Evolutionary conservation across 345 rosid genomes (phyloP), one percentile per base, ranked within the genome.

Genomic region (Lenwebbia sp.): DNA sequence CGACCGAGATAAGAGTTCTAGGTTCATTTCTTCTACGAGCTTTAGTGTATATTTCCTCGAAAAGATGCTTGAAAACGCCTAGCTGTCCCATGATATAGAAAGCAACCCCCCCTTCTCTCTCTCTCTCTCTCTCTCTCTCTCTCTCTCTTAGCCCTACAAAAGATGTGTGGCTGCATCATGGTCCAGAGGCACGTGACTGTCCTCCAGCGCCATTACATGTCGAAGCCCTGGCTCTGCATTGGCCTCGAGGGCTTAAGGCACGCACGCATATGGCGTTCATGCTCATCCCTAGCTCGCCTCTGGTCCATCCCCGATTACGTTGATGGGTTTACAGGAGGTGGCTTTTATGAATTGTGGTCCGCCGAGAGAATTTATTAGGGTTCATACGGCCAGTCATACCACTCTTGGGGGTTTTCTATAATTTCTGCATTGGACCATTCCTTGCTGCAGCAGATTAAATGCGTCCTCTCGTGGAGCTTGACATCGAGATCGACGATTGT

Each of bases 341-440:
- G 87, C 86, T 85, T 87, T 91, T 83, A 90, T 84, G 86, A 83
- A 51, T 28, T 49, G 90, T 92, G 94, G 93, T 92, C 93, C 93
- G 49, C 41, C 78, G 14, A 4, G 78, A 8, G 26, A 53, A 86
- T 88, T 88, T 86, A 88, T 37, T 70, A 37, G 78, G 78, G 78
- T 37, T 70, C 14, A 70, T 19, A 33, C 47, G 47, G 78, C 26
- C 40, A 10, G 47, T 70, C 78, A 70, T 70, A 70, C 26, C 47
- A 70, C 19, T 70, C 78, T 37, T 33, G 47, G 25, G 25, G 47
- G 78, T 70, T 37, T 70, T 70, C 47, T 37, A 70, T 70, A 70
- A 70, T 37, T 70, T 2, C 78, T 19, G 47, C 47, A 0, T 51
- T 83, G 86, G 92, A 89, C 89, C 93, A 89, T 89, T 91, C 76